Conservation (phyloP, 331 rosid species). For the Phaseolus coccineus region DNA sequence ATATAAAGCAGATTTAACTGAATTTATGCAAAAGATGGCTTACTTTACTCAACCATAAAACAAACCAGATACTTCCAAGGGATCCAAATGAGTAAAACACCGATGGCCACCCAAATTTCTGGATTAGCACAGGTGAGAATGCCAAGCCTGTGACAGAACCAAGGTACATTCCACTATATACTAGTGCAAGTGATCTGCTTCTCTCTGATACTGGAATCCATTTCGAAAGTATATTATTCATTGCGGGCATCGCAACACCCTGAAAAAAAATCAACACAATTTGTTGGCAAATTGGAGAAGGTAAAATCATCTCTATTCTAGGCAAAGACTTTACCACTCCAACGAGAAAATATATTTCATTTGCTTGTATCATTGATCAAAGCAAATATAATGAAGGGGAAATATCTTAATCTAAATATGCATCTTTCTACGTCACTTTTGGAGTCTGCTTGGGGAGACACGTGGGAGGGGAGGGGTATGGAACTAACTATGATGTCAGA, state of each 20-base stretch:
- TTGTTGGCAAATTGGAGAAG: background rate
- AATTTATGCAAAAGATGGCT: slow-evolving; percentile 41
- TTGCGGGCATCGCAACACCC: slow-evolving; percentile 99
- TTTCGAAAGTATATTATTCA: slow-evolving; percentile 91
- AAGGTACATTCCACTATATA: slow-evolving; percentile 97
- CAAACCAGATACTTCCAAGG: slow-evolving; percentile 95
- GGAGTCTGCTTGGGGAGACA: background rate
- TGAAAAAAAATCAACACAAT: slow-evolving; percentile 47
- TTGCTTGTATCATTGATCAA: slow-evolving; percentile 1
- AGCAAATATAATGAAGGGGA: background rate
- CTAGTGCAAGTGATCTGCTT: slow-evolving; percentile 95
- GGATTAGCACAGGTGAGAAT: slow-evolving; percentile 74
- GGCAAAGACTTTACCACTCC: slow-evolving; percentile 13
- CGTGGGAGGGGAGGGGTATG: too few relatives aligned
- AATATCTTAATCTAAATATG: background rate
- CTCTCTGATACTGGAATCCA: slow-evolving; percentile 99
- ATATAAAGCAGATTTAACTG: slow-evolving; percentile 19
- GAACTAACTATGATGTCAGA: background rate
- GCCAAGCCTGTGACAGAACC: slow-evolving; percentile 98
- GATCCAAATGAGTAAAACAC: slow-evolving; percentile 96
- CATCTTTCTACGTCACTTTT: background rate
- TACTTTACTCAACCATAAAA: slow-evolving; percentile 80
- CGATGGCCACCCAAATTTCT: slow-evolving; percentile 91
- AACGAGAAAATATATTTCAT: slow-evolving; percentile 28
- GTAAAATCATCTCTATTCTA: slow-evolving; percentile 8